phyloP scores from a whole-genome alignment of 2,329 filamentous ascomycete species.

The Byssoonygena ceratinophila region DNA sequence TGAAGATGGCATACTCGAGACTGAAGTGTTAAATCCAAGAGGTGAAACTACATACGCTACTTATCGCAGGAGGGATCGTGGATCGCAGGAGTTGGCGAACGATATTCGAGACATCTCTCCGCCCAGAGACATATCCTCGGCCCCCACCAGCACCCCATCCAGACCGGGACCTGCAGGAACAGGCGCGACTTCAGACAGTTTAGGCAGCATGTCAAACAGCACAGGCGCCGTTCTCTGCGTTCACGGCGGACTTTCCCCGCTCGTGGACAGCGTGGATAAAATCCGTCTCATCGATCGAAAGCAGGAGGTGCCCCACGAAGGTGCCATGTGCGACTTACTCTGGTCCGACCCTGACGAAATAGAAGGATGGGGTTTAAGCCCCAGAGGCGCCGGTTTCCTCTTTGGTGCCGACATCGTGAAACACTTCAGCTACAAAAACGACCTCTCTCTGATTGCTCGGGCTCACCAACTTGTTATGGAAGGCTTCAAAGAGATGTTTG shows the following conservation, averaged over 20 bases:
- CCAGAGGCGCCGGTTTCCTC: slow-evolving; percentile 86
- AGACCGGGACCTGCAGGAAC: slow-evolving; percentile 67
- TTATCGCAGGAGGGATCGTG: slow-evolving; percentile 27
- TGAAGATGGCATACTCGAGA: slow-evolving; percentile 67
- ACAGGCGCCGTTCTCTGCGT: slow-evolving; percentile 87
- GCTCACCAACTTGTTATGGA: slow-evolving; percentile 99
- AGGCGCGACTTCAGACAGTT: slow-evolving; percentile 61
- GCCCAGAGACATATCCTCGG: slow-evolving; percentile 35
- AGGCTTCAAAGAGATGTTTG: slow-evolving; percentile 99
- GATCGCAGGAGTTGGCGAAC: slow-evolving; percentile 27
- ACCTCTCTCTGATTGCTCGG: slow-evolving; percentile 80
- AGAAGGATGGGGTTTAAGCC: slow-evolving; percentile 89
- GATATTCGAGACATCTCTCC: slow-evolving; percentile 32
- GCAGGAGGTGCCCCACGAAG: slow-evolving; percentile 96
- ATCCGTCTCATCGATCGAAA: slow-evolving; percentile 91
- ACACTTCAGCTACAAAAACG: slow-evolving; percentile 88
- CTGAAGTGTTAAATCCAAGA: slow-evolving; percentile 80
- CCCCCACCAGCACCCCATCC: slow-evolving; percentile 35
- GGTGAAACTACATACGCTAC: slow-evolving; percentile 61
- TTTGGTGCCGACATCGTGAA: slow-evolving; percentile 93
- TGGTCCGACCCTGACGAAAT: slow-evolving; percentile 99
- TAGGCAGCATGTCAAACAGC: slow-evolving; percentile 42
- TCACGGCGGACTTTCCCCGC: slow-evolving; percentile 80
- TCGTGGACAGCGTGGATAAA: slow-evolving; percentile 90
- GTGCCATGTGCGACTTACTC: slow-evolving; percentile 94